Conservation (phyloP, 192 early-diverging fungal species). For the Martensiomyces pterosporus region DNA sequence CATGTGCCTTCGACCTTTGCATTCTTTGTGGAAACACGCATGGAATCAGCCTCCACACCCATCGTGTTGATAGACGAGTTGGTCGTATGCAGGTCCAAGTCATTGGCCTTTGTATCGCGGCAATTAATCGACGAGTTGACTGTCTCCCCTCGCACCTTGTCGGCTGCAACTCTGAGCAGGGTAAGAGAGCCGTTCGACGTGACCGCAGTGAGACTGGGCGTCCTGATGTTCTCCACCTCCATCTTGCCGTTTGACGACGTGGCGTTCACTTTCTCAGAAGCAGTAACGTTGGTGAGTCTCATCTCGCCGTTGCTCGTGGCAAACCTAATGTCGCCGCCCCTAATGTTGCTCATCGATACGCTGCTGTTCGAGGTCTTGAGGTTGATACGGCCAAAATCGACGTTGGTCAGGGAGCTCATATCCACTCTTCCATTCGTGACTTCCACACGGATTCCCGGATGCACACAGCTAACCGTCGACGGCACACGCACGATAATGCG, state of each 20-base stretch:
- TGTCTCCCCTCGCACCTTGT: conserved; percentile 3
- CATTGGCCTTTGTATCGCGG: conserved; percentile 1
- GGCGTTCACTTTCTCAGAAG: not conserved
- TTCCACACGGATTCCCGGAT: conserved; percentile 22
- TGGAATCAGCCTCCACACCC: not conserved
- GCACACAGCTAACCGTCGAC: not conserved
- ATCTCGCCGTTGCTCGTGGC: conserved; percentile 8
- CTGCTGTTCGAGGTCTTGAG: conserved; percentile 8
- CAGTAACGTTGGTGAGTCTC: conserved; percentile 1
- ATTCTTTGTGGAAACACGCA: conserved; percentile 15
- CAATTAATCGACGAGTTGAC: conserved; percentile 12
- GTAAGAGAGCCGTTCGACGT: conserved; percentile 15
- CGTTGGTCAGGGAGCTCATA: conserved; percentile 14
- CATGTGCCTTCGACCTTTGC: conserved; percentile 20
- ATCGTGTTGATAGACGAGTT: conserved; percentile 12
- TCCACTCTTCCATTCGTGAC: conserved; percentile 16
- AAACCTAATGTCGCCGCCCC: conserved; percentile 1
- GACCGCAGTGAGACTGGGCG: not conserved
- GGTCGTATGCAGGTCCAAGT: conserved; percentile 9
- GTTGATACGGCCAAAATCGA: conserved; percentile 12
- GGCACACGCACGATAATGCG: conserved; percentile 21
- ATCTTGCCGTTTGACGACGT: conserved; percentile 20
- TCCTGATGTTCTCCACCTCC: not conserved
- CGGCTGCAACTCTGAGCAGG: conserved; percentile 2
- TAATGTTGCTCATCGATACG: conserved; percentile 7